Base-by-base conservation (phyloP, 805 yeast species). In the Grigorovia transvaalensis region DNA sequence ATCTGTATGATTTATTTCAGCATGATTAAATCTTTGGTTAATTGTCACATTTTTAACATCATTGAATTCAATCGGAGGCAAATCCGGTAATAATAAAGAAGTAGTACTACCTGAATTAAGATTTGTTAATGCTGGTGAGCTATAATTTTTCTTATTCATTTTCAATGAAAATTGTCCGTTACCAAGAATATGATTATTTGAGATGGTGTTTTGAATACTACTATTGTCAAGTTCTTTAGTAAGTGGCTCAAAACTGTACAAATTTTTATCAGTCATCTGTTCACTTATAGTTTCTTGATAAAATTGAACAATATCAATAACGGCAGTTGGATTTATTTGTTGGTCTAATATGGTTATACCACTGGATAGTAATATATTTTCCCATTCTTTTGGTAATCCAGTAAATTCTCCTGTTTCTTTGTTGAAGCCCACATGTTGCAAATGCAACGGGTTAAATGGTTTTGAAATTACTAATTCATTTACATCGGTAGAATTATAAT, bases 351-450 rank as follows among this genome's bases (percentile, higher is more conserved):
- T 81, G 8, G 96, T 81, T 53, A 93, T 89, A 50, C 96, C 96
- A 61, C 88, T 85, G 1, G 93, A 86, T 12, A 84, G 76, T 50
- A 93, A 74, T 40, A 90, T 73, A 55, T 80, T 78, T 56, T 88
- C 88, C 99, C 99, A 93, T 61, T 88, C 95, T 33, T 80, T 82
- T 0, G 99, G 99, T 44, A 93, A 73, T 1, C 97, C 98, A 0
- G 95, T 88, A 65, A 85, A 91, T 46, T 86, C 85, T 11, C 96
- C 96, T 17, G 88, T 79, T 55, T 77, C 79, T 4, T 81, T 76
- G 66, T 91, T 96, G 49, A 87, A 83, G 19, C 96, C 96, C 9
- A 93, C 97, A 62, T 93, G 98, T n/a, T 93, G 88, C 40, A 88
- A 84, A 63, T 90, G 96, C 62, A 87, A 82, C 18, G 93, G 85